These are phyloP conservation scores for Bruguiera sexangula DNA, from an alignment of 345 rosid species.

Conservation along the genomic window DNA sequence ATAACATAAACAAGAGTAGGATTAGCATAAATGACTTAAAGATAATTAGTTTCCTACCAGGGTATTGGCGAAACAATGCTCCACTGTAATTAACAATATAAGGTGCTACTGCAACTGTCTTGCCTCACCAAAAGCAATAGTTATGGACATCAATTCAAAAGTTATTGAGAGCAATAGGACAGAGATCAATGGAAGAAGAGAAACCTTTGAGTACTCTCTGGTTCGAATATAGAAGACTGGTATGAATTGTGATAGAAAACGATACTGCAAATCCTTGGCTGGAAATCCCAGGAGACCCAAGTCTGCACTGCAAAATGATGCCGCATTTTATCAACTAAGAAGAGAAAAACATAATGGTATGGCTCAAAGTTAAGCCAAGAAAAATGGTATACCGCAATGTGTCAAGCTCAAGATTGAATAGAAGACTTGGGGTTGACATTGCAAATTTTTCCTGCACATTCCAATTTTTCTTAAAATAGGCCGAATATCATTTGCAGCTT, in stretches of 20 bases:
- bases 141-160: conserved; percentile 19
- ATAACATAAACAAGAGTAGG: not conserved
- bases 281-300: conserved; percentile 91
- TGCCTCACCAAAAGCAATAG: conserved; percentile 40
- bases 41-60: conserved; percentile 46
- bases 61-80: conserved; percentile 90
- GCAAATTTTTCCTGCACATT: conserved; percentile 77
- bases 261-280: conserved; percentile 84
- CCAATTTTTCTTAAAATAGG: conserved; percentile 13
- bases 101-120: conserved; percentile 94
- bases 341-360: conserved; percentile 12
- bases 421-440: conserved; percentile 68
- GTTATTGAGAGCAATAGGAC: conserved; percentile 7
- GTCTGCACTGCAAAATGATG: conserved; percentile 71
- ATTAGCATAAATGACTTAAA: not conserved
- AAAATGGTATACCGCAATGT: conserved; percentile 66
- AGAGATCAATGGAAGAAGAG: conserved; percentile 10
- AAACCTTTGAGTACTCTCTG: conserved; percentile 94
- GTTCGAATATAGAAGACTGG: conserved; percentile 80
- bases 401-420: conserved; percentile 93
- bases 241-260: conserved; percentile 81
- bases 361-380: conserved; percentile 12
- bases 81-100: conserved; percentile 78
- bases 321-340: conserved; percentile 16
- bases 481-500: not conserved